Evolutionary conservation across 139 green algal species (phyloP).

Genomic region (Coccomyxa sp.): DNA sequence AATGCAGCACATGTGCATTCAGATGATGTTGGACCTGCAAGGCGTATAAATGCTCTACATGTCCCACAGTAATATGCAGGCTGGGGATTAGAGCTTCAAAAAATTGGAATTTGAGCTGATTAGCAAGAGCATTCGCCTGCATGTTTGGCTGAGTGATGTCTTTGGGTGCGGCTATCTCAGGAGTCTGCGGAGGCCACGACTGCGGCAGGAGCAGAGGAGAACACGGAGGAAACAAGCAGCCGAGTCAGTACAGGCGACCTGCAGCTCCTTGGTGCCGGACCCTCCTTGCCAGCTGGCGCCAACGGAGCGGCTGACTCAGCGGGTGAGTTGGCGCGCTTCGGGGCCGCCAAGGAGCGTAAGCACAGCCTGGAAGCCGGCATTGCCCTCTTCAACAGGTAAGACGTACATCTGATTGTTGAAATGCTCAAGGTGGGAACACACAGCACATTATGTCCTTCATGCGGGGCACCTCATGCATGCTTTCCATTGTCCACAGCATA

Average conservation of each 20-base stretch:
- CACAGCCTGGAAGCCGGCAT: constrained; percentile 54
- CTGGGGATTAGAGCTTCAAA: no score
- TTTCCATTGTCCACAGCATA: background rate
- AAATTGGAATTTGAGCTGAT: no score
- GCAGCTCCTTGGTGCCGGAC: no score
- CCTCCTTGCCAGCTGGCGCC: no score
- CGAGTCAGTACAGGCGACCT: background rate
- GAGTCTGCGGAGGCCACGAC: background rate
- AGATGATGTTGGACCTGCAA: no score
- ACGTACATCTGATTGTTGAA: background rate
- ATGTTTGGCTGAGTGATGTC: no score
- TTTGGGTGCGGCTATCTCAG: background rate
- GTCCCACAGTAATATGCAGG: no score
- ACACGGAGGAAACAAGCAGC: background rate
- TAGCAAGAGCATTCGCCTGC: no score
- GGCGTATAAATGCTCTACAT: no score
- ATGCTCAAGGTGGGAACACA: no score
- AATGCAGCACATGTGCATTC: no score
- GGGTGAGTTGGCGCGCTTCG: constrained; percentile 62
- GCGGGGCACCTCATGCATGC: background rate
- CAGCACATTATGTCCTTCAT: background rate
- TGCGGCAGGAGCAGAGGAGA: background rate
- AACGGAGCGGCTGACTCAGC: background rate
- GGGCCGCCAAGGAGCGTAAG: constrained; percentile 71
- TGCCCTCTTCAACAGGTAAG: constrained; percentile 71